These are phyloP conservation scores for Phoenix dactylifera DNA, from an alignment of 176 grass and related monocot genomes.

Conservation along the genomic window DNA sequence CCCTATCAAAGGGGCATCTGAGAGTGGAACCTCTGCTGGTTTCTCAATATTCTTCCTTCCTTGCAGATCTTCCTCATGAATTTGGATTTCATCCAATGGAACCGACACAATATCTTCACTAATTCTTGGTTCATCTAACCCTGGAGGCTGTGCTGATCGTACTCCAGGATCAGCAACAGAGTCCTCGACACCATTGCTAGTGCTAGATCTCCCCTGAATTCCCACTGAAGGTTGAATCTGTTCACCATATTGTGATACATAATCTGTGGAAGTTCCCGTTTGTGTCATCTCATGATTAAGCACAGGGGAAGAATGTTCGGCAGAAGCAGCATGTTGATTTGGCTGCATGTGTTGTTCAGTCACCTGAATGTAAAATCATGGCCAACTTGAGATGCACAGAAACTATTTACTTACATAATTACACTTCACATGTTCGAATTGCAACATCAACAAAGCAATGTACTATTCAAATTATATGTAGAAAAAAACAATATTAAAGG, in stretches of 20 bases:
- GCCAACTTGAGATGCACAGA: background rate
- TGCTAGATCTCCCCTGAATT: slow-evolving; percentile 8
- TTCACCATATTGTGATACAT: slow-evolving; percentile 23
- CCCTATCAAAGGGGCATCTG: slow-evolving; percentile 78
- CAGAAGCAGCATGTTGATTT: slow-evolving; percentile 8
- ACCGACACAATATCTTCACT: slow-evolving; percentile 52
- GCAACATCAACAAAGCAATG: too few relatives aligned
- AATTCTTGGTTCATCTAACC: slow-evolving; percentile 30
- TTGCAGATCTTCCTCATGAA: slow-evolving; percentile 35
- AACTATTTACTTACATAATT: too few relatives aligned
- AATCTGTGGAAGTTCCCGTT: slow-evolving; percentile 20
- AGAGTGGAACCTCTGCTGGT: slow-evolving; percentile 37
- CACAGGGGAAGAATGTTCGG: slow-evolving; percentile 16
- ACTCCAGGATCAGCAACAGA: slow-evolving; percentile 27
- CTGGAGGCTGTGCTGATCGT: slow-evolving; percentile 19
- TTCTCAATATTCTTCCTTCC: slow-evolving; percentile 19
- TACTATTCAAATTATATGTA: too few relatives aligned
- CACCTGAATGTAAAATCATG: slow-evolving; percentile 33
- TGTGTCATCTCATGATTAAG: slow-evolving; percentile 18
- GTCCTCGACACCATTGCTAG: slow-evolving; percentile 7
- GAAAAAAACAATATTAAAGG: too few relatives aligned
- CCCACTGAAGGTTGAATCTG: background rate
- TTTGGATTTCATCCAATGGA: slow-evolving; percentile 63
- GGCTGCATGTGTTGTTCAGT: slow-evolving; percentile 25
- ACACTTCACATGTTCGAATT: too few relatives aligned